phyloP scores from a whole-genome alignment of 768 basidiomycete species.

The Naganishia vaughanmartiniae region DNA sequence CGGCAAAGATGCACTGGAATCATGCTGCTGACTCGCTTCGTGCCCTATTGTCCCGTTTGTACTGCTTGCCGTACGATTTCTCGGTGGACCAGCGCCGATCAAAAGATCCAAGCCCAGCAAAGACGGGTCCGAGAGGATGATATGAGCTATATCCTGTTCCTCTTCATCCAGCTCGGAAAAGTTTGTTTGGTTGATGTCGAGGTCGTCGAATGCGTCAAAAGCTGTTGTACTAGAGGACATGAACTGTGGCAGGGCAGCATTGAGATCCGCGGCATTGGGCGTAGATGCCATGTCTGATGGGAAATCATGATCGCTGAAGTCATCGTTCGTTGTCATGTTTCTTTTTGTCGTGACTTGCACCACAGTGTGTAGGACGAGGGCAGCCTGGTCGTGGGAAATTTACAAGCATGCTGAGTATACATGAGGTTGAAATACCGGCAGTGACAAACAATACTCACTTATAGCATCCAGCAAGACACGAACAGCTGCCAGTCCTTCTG shows the following conservation, averaged over 20 bases:
- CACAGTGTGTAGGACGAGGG: background rate
- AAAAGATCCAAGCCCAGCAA: slow-evolving; percentile 9
- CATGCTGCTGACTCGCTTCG: background rate
- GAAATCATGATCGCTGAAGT: slow-evolving; percentile 9
- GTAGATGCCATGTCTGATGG: slow-evolving; percentile 9
- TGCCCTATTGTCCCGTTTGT: background rate
- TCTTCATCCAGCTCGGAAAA: slow-evolving; percentile 25
- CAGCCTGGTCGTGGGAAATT: background rate
- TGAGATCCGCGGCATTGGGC: slow-evolving; percentile 19
- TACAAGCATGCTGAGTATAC: no score
- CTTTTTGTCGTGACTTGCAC: background rate
- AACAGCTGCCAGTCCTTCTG: background rate
- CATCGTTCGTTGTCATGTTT: slow-evolving; percentile 18
- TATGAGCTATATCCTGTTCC: slow-evolving; percentile 21
- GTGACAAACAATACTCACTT: background rate
- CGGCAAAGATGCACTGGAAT: background rate
- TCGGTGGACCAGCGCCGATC: slow-evolving; percentile 16
- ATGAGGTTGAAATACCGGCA: background rate
- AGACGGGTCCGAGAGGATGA: slow-evolving; percentile 17
- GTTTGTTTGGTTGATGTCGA: slow-evolving; percentile 21
- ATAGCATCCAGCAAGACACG: background rate
- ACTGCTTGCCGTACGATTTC: background rate
- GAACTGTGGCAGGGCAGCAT: slow-evolving; percentile 15
- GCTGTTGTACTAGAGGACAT: slow-evolving; percentile 9
- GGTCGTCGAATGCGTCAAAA: slow-evolving; percentile 14